Evolutionary conservation across 805 yeast genomes (phyloP), one percentile per base, ranked within the genome.

Genomic region (Kluyveromyces lactis): DNA sequence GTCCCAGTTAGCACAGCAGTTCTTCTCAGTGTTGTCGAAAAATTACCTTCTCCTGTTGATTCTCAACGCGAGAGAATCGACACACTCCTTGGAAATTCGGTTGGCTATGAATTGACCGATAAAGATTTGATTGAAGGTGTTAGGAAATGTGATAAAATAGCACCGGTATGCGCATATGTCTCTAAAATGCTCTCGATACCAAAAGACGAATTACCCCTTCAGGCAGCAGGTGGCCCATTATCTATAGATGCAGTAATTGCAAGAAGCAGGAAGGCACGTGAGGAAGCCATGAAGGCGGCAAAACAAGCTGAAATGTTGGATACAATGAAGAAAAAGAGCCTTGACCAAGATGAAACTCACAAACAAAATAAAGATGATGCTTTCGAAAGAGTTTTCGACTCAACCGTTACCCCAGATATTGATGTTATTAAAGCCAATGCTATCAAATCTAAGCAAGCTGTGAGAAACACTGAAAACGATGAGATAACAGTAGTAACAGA

Each of bases 171-270:
- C 52, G 95, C 94, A 0, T 92, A 81, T 58, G 86, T 90, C 0
- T 86, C 97, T 1, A 92, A 92, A 52, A 84, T 90, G 66, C 59
- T 92, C 1, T 85, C 96, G 0, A 72, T 92, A 16, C 95, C 95
- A 1, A 81, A 78, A 41, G 73, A 69, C 15, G 96, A 87, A 41
- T 63, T 90, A 18, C 96, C 97, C 1, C 64, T 66, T 26, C 73
- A 71, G 21, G 64, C 66, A 31, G 51, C 64, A 2, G 60, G 63
- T 28, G 62, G 61, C 21, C 55, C 62, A 1, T 49, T 72, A 35
- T 60, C 77, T 0, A 68, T 67, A 4, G 80, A 76, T 49, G 86
- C 81, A 45, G 60, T 81, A 28, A 58, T 69, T 43, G 89, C 81
- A 51, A 65, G 80, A 43, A 79, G 79, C 23, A 67, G 78, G 51